These are phyloP conservation scores for Polyplosphaeria fusca DNA, from an alignment of 495 filamentous ascomycete genomes.

Conservation along the genomic window DNA sequence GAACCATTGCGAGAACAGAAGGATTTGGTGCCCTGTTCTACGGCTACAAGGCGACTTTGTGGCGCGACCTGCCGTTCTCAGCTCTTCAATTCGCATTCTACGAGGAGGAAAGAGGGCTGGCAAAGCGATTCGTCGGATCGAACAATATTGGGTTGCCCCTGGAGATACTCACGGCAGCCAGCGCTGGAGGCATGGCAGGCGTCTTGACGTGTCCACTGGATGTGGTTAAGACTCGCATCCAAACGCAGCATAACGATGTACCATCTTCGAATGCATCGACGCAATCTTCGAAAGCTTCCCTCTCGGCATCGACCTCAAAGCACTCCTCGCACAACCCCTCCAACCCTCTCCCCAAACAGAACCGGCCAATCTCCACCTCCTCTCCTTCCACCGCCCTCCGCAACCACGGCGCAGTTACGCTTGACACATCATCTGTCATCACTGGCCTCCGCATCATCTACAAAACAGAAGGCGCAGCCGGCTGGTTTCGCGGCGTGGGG, in stretches of 20 bases:
- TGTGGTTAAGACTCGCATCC: constrained; percentile 96
- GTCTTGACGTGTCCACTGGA: constrained; percentile 93
- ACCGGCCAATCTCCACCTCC: constrained; percentile 75
- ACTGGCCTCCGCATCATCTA: constrained; percentile 85
- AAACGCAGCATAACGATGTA: constrained; percentile 68
- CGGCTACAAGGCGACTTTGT: constrained; percentile 91
- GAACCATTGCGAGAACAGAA: constrained; percentile 78
- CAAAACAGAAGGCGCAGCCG: constrained; percentile 75
- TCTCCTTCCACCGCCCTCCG: constrained; percentile 75
- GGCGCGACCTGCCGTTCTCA: constrained; percentile 91
- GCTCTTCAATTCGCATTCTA: constrained; percentile 97
- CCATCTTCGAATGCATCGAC: constrained; percentile 16
- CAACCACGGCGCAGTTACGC: constrained; percentile 65
- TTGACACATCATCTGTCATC: constrained; percentile 85
- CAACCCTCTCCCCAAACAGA: constrained; percentile 31
- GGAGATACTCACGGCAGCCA: constrained; percentile 85
- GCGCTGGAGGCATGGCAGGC: constrained; percentile 91
- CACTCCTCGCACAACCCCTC: constrained; percentile 17
- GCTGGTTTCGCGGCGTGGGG: constrained; percentile 94
- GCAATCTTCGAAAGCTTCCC: background rate
- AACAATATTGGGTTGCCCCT: constrained; percentile 77
- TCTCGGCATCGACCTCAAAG: background rate
- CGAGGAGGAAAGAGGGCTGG: constrained; percentile 83
- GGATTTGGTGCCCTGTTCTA: constrained; percentile 83
- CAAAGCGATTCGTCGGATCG: constrained; percentile 67